Evolutionary conservation across 139 green algal genomes (phyloP).

Genomic region (Trebouxia sp.): DNA sequence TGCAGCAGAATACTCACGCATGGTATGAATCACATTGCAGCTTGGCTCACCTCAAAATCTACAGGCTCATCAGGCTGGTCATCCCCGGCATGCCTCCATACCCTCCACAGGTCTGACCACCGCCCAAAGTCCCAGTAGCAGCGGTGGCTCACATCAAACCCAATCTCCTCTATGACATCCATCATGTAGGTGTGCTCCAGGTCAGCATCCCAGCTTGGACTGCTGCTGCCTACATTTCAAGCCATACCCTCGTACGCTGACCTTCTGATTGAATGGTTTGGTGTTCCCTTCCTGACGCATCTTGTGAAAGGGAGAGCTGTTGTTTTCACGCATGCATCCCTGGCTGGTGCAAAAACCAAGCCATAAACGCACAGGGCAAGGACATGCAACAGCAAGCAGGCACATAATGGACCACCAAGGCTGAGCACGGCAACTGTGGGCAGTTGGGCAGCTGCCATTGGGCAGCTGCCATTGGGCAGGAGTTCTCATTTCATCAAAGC

Average conservation of each 20-base stretch:
- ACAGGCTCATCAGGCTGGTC: not conserved
- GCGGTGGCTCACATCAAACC: constrained; percentile 39
- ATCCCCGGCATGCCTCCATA: constrained; percentile 47
- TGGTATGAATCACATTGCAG: not conserved
- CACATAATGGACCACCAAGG: too few species aligned
- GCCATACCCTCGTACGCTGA: not conserved
- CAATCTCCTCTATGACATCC: constrained; percentile 74
- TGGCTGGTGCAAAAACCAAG: too few species aligned
- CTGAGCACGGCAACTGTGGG: too few species aligned
- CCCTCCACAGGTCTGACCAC: constrained; percentile 73
- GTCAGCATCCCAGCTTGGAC: constrained; percentile 9
- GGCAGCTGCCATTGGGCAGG: too few species aligned
- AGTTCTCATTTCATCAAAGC: too few species aligned
- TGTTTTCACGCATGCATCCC: too few species aligned
- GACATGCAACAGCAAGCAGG: too few species aligned
- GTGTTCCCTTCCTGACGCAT: too few species aligned
- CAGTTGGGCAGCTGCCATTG: too few species aligned
- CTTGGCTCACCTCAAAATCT: constrained; percentile 15
- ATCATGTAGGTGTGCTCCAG: constrained; percentile 57
- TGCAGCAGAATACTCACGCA: not conserved
- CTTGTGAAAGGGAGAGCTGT: too few species aligned
- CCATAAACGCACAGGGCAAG: too few species aligned
- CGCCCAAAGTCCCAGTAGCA: constrained; percentile 85
- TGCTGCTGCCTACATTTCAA: not conserved
- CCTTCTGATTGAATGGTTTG: too few species aligned